Base-by-base conservation (phyloP, 495 filamentous ascomycete species). In the Penicillium salamii region DNA sequence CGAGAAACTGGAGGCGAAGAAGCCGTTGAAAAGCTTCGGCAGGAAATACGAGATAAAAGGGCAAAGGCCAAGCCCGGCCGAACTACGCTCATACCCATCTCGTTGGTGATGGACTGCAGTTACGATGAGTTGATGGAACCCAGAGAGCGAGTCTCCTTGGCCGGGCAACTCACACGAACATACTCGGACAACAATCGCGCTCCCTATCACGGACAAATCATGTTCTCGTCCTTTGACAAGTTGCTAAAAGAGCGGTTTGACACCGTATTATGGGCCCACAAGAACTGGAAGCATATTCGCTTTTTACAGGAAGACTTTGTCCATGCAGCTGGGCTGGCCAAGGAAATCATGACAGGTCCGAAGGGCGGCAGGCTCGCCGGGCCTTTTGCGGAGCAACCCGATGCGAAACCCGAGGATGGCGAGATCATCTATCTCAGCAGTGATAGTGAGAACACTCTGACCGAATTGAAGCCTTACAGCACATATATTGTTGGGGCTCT, bases 401-500 rank as follows among this genome's bases (percentile, higher is more conserved):
- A 74, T 42, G 60, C 64, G 1, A 63, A 72, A 43, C 66, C 67
- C 1, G 67, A 72, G 42, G 70, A 74, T 43, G 79, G 78, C 19
- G 79, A 85, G 54, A 59, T 95, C 12, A 80, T 99, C 18, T 99
- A 99, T 57, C 81, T 99, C 7, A 86, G 88, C 18, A 86, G 88
- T 35, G 93, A 97, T 60, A 91, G 88, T 35, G 81, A 86, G 0
- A 75, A 95, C 42, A 96, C 87, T 0, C 69, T 99, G 23, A 80
- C 84, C 1, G 75, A 85, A 38, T 78, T 97, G 19, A 88, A 88
- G 66, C 85, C 90, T 0, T 86, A 90, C 70, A 89, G 84, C 31
- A 90, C 81, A 36, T 99, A 99, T 61, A 87, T 99, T 29, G 87
- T 99, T 47, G 93, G 93, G 15, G 93, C 92, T 0, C 71, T 99